Conservation (phyloP, 441 rosid genomes). For the Gossypium aridum region DNA sequence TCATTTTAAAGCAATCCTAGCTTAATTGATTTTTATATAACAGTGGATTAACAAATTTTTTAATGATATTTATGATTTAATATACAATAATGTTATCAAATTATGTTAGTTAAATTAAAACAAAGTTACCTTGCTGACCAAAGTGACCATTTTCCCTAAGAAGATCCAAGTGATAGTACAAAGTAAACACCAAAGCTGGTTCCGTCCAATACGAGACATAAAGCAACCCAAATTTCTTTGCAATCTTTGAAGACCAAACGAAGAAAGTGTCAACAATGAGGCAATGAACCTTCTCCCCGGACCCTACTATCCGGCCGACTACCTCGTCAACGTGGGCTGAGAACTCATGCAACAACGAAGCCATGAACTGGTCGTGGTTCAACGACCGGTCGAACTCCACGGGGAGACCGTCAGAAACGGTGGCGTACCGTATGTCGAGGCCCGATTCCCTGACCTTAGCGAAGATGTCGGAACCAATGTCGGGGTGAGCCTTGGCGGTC, state of each 20-base stretch:
- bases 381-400: conserved; percentile 39
- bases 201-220: conserved; percentile 66
- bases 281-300: conserved; percentile 33
- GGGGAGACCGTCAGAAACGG: conserved; percentile 59
- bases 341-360: conserved; percentile 31
- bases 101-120: no score
- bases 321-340: conserved; percentile 49
- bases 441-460: conserved; percentile 36
- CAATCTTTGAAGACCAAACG: conserved; percentile 49
- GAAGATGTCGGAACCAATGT: conserved; percentile 30
- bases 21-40: no score
- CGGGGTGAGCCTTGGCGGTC: conserved; percentile 15
- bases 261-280: conserved; percentile 55
- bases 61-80: no score
- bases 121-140: conserved; percentile 32
- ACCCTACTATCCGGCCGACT: conserved; percentile 22
- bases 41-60: neutral
- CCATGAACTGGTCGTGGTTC: conserved; percentile 50
- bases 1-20: no score
- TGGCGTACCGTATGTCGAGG: conserved; percentile 46
- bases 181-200: conserved; percentile 52
- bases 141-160: conserved; percentile 52
- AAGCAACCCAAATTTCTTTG: conserved; percentile 46
- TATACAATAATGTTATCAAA: no score
- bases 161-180: conserved; percentile 61